Evolutionary conservation across 2,329 filamentous ascomycete genomes (phyloP), one percentile per base, ranked within the genome.

Genomic region (Trichocomaceae sp.): DNA sequence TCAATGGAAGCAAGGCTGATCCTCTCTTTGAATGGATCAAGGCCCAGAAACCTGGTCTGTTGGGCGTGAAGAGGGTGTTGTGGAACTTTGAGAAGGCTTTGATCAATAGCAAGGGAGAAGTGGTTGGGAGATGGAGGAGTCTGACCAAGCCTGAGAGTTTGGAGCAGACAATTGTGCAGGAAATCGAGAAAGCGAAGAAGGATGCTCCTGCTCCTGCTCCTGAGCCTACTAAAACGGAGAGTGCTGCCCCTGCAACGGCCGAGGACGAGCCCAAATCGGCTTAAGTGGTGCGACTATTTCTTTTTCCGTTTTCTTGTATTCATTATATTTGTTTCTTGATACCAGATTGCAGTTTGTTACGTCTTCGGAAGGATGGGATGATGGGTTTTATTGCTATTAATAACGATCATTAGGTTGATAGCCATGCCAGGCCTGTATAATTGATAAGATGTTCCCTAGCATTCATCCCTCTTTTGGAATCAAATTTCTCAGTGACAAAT

Each of bases 51-150:
- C 82, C 92, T 0, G 91, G 93, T 20, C 67, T 96, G 54, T 75
- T 97, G 75, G 93, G 93, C 19, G 71, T 97, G 68, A 92, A 95
- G 85, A 75, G 85, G 59, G 80, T 99, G 66, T 96, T 97, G 86
- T 99, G 93, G 93, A 99, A 99, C 77, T 99, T 97, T 78, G 93
- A 99, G 75, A 99, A 99, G 83, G 99, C 96, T 76, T 77, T 99
- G 60, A 78, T 99, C 61, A 87, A 86, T 58, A 82, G 83, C 59
- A 90, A 97, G 72, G 93, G 93, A 23, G 81, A 86, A 75, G 90
- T 97, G 63, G 87, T 88, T 75, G 81, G 81, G 26, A 79, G 93
- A 61, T 99, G 90, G 90, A 88, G 89, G 33, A 92, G 88, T 72
- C 87, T 84, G 17, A 90, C 87, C 57, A 93, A 91, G 79, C 93